Evolutionary conservation across 495 filamentous ascomycete species (phyloP).

Genomic region (Durotheca rogersii): DNA sequence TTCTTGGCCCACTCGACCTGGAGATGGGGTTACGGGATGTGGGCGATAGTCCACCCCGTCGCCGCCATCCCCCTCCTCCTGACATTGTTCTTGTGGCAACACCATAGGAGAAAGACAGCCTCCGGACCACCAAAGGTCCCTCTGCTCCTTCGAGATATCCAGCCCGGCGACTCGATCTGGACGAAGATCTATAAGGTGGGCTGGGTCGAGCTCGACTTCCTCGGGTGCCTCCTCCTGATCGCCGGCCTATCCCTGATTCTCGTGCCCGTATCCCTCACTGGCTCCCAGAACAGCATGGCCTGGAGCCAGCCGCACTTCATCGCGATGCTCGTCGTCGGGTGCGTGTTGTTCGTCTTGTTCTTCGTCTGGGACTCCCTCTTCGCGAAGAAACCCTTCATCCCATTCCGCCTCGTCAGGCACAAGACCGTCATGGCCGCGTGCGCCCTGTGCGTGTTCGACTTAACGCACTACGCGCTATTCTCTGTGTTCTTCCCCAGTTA

Average conservation of each 20-base stretch:
- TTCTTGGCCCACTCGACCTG: background rate
- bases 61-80: background rate
- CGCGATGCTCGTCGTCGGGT: background rate
- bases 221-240: background rate
- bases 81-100: background rate
- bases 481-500: background rate
- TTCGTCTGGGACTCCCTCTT: background rate
- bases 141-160: background rate
- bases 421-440: background rate
- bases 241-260: background rate
- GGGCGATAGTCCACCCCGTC: background rate
- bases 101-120: background rate
- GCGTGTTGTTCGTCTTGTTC: background rate
- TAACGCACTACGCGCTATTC: background rate
- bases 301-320: background rate
- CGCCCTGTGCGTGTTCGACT: background rate
- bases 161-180: background rate
- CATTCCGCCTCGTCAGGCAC: background rate
- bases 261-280: background rate
- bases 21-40: background rate
- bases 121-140: background rate
- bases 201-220: background rate
- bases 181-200: background rate
- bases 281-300: background rate
- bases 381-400: background rate